Evolutionary conservation across 495 filamentous ascomycete species (phyloP).

Genomic region (Aspergillus homomorphus): DNA sequence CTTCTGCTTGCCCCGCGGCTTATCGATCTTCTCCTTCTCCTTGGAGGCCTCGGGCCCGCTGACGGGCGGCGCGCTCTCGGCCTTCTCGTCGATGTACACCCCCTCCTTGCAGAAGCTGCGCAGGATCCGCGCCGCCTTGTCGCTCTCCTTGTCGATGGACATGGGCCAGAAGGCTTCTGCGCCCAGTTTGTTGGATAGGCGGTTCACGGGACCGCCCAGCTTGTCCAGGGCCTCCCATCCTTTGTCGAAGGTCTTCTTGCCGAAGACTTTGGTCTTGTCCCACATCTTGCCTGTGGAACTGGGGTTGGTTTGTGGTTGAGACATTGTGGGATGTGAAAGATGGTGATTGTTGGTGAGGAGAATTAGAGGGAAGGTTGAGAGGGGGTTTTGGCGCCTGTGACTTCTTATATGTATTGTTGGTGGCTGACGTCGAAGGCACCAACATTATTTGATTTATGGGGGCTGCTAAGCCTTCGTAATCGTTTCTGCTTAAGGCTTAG

Average conservation of each 20-base stretch:
- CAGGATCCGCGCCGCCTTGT: slow-evolving; percentile 79
- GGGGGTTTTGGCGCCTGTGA: no score
- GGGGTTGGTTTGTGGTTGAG: background rate
- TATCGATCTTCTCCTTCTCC: slow-evolving; percentile 44
- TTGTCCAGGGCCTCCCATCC: slow-evolving; percentile 52
- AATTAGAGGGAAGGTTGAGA: no score
- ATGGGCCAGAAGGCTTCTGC: slow-evolving; percentile 82
- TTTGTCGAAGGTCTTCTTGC: slow-evolving; percentile 55
- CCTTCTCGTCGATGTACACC: slow-evolving; percentile 50
- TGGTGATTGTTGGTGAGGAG: no score
- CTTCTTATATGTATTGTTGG: background rate
- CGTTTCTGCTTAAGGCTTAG: background rate
- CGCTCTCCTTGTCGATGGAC: slow-evolving; percentile 72
- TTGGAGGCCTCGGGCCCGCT: slow-evolving; percentile 17
- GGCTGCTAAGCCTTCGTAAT: background rate
- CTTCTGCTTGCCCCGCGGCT: slow-evolving; percentile 62
- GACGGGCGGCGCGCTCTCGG: slow-evolving; percentile 7
- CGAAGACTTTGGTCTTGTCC: slow-evolving; percentile 41
- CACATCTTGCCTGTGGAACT: slow-evolving; percentile 19
- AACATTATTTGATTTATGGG: background rate
- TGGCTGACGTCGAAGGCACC: background rate
- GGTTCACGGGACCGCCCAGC: slow-evolving; percentile 67
- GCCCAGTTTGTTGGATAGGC: slow-evolving; percentile 67
- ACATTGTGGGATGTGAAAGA: background rate
- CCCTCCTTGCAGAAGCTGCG: slow-evolving; percentile 76